These are phyloP conservation scores for Hypoxylon cercidicola DNA, from an alignment of 495 filamentous ascomycete species.

Conservation along the genomic window DNA sequence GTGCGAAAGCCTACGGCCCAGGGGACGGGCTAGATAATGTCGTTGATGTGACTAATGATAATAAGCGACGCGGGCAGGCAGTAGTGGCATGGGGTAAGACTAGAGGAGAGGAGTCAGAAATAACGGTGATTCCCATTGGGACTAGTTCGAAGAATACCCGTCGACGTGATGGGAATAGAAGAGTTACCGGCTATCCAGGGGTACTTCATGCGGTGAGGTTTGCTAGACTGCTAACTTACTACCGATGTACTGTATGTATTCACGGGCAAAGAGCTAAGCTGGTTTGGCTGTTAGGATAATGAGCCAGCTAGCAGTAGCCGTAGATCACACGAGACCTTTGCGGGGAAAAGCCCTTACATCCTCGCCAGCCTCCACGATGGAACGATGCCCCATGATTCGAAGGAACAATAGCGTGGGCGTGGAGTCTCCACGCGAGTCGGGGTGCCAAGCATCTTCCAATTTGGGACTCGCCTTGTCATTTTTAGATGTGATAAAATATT, in stretches of 20 bases:
- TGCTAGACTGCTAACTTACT: constrained; percentile 7
- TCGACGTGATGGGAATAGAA: constrained; percentile 29
- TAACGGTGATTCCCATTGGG: constrained; percentile 35
- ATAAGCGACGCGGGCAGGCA: constrained; percentile 17
- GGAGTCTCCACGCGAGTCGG: constrained; percentile 39
- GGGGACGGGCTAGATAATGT: constrained; percentile 14
- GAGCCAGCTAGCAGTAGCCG: constrained; percentile 21
- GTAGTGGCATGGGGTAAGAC: constrained; percentile 24
- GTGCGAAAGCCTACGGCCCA: neutral
- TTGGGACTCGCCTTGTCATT: constrained; percentile 10
- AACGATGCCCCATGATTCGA: constrained; percentile 37
- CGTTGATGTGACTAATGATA: constrained; percentile 28
- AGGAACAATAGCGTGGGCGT: constrained; percentile 29
- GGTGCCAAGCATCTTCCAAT: constrained; percentile 25
- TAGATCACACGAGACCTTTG: constrained; percentile 30
- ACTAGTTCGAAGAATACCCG: constrained; percentile 11
- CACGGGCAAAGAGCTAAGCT: constrained; percentile 14
- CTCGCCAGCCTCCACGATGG: constrained; percentile 31
- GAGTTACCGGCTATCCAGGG: constrained; percentile 12
- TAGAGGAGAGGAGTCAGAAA: constrained; percentile 24
- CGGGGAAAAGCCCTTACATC: constrained; percentile 31
- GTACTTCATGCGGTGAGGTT: constrained; percentile 8
- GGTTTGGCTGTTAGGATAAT: neutral
- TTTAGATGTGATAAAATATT: constrained; percentile 10
- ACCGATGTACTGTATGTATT: neutral